Conservation (phyloP, 2,329 filamentous ascomycete genomes). For the Colletotrichum lini region DNA sequence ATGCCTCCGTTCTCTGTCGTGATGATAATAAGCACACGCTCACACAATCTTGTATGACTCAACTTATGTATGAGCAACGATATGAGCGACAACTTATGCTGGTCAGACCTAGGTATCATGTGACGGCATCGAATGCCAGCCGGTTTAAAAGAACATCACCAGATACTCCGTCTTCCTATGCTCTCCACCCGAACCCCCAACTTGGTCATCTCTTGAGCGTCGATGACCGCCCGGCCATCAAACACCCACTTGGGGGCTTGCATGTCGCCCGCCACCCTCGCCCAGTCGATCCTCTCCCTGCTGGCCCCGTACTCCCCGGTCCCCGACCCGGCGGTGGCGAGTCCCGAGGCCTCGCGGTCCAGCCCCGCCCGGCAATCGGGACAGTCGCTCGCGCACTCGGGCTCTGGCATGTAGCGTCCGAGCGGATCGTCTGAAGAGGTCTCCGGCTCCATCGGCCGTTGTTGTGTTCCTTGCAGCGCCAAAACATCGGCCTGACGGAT, state of each 20-base stretch:
- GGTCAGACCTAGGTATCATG: no score
- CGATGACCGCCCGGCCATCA: slow-evolving; percentile 69
- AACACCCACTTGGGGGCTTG: slow-evolving; percentile 69
- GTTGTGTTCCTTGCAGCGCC: slow-evolving; percentile 53
- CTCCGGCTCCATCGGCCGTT: slow-evolving; percentile 42
- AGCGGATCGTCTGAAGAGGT: slow-evolving; percentile 58
- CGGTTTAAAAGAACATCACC: no score
- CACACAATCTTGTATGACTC: no score
- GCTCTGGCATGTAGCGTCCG: slow-evolving; percentile 60
- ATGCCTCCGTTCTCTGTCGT: no score
- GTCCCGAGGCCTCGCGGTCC: slow-evolving; percentile 55
- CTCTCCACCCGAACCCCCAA: slow-evolving; percentile 68
- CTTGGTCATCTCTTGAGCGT: slow-evolving; percentile 62
- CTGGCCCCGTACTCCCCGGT: slow-evolving; percentile 62
- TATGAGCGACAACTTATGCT: no score
- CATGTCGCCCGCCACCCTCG: slow-evolving; percentile 64
- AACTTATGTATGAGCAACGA: no score
- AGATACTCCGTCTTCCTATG: slow-evolving; percentile 60
- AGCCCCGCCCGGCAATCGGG: slow-evolving; percentile 64
- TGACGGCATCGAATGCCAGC: no score
- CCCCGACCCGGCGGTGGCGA: slow-evolving; percentile 52
- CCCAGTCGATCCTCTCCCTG: slow-evolving; percentile 65
- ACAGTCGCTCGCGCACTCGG: slow-evolving; percentile 61
- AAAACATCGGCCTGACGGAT: slow-evolving; percentile 63
- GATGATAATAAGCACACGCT: no score